Conservation (phyloP, 352 stramenopile genomes). For the Phytophthora hybrid region DNA sequence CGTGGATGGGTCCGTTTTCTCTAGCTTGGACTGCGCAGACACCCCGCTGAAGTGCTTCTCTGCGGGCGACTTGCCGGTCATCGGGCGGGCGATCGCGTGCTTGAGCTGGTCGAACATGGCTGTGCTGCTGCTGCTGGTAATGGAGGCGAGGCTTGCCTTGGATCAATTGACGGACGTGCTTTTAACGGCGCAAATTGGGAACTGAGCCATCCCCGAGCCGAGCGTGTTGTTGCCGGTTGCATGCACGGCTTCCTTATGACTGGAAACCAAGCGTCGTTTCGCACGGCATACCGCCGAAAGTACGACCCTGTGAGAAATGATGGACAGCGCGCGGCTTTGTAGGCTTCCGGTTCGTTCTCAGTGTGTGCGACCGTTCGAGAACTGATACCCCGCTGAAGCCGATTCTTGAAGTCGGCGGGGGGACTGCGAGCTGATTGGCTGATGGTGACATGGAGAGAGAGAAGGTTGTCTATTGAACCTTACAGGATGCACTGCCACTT, state of each 20-base stretch:
- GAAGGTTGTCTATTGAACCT: too few species aligned
- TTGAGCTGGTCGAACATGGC: constrained; percentile 83
- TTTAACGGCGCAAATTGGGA: constrained; percentile 49
- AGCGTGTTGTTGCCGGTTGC: not conserved
- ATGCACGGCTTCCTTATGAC: not conserved
- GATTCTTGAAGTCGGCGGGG: constrained; percentile 27
- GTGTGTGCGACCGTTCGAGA: not conserved
- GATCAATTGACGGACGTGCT: constrained; percentile 22
- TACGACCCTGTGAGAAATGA: constrained; percentile 14
- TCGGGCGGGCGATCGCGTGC: constrained; percentile 56
- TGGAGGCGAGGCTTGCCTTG: constrained; percentile 3
- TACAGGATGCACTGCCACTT: too few species aligned
- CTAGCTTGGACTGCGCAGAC: constrained; percentile 44
- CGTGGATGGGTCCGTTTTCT: constrained; percentile 65
- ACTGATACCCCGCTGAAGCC: constrained; percentile 6
- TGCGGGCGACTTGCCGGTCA: constrained; percentile 35
- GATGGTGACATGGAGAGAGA: too few species aligned
- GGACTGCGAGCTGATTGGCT: constrained; percentile 38
- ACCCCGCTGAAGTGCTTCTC: constrained; percentile 53
- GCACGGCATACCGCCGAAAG: constrained; percentile 18
- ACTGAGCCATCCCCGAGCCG: constrained; percentile 29
- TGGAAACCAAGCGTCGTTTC: constrained; percentile 11
- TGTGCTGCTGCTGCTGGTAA: not conserved
- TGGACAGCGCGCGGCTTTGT: not conserved
- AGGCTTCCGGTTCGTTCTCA: not conserved